phyloP scores from a whole-genome alignment of 2,329 filamentous ascomycete species.

The Hymenoscyphus salicellus region DNA sequence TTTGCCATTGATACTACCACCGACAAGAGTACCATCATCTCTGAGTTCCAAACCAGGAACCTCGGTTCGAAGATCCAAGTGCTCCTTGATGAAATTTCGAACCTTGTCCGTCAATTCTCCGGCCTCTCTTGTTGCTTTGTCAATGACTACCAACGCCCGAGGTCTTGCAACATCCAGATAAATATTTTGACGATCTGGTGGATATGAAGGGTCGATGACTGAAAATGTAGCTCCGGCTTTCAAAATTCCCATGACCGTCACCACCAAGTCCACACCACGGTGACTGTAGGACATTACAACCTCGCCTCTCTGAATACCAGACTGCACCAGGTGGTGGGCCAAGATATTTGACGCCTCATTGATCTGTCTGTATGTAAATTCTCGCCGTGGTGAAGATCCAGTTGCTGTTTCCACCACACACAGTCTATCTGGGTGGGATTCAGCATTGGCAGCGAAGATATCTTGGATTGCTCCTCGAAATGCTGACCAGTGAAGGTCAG shows the following conservation, averaged over 20 bases:
- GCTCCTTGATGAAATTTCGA: constrained; percentile 65
- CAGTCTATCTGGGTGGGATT: constrained; percentile 60
- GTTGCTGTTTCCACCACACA: constrained; percentile 67
- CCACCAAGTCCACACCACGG: constrained; percentile 73
- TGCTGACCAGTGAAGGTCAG: constrained; percentile 57
- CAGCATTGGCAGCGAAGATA: constrained; percentile 57
- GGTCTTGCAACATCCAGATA: constrained; percentile 79
- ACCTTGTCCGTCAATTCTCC: constrained; percentile 59
- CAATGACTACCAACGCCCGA: constrained; percentile 68
- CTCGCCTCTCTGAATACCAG: constrained; percentile 73
- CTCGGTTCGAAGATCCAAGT: constrained; percentile 68
- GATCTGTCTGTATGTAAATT: constrained; percentile 83
- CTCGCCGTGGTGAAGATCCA: constrained; percentile 51
- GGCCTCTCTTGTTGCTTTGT: constrained; percentile 66
- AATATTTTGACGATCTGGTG: constrained; percentile 75
- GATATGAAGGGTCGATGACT: constrained; percentile 78
- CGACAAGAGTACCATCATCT: constrained; percentile 69
- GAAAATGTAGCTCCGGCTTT: constrained; percentile 57
- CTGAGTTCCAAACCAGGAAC: constrained; percentile 70
- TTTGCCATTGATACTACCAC: constrained; percentile 61
- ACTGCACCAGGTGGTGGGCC: constrained; percentile 72
- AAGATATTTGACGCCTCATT: constrained; percentile 78
- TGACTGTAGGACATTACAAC: constrained; percentile 93
- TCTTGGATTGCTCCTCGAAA: constrained; percentile 60
- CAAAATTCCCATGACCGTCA: constrained; percentile 76